Percentiles rank a stretch among this genome's conserved stretches.
Conservation (phyloP, 83 land plant species). For the Diphasiastrum complanatum region DNA sequence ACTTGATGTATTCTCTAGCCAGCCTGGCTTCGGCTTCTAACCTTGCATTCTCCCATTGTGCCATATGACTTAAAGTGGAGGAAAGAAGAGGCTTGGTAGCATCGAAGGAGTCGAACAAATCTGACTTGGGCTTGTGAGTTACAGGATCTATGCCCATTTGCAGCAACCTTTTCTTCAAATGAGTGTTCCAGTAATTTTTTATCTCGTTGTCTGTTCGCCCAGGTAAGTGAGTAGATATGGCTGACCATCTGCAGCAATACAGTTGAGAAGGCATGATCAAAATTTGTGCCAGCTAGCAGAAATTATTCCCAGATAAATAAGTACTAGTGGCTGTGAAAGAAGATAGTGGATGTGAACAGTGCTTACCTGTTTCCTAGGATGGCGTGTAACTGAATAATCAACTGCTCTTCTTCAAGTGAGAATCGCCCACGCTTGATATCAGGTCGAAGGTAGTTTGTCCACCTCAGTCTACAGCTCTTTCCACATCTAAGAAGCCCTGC, state of each 20-base stretch:
- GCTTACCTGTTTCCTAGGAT: constrained; percentile 32
- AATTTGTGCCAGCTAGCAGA: too few relatives aligned
- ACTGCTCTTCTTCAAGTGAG: constrained; percentile 38
- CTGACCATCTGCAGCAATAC: constrained; percentile 27
- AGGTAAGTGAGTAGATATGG: constrained; percentile 27
- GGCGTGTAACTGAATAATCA: constrained; percentile 33
- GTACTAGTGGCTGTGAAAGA: neutral
- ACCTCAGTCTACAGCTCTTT: constrained; percentile 36
- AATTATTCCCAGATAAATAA: neutral
- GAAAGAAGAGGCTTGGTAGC: constrained; percentile 10
- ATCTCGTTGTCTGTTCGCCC: constrained; percentile 30
- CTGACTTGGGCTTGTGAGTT: constrained; percentile 17
- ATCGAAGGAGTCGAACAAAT: constrained; percentile 4
- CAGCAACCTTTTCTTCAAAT: constrained; percentile 29
- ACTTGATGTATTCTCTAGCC: neutral
- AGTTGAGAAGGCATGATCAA: too few relatives aligned
- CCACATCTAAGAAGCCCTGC: constrained; percentile 41
- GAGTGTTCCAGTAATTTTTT: constrained; percentile 33
- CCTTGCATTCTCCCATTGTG: constrained; percentile 26
- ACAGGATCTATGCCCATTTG: constrained; percentile 32
- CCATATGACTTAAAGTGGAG: constrained; percentile 16
- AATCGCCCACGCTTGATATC: constrained; percentile 39
- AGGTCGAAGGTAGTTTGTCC: constrained; percentile 40
- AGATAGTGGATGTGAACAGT: neutral
- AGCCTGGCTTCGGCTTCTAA: constrained; percentile 22